These are phyloP conservation scores for Leccinum fuscescens DNA, from an alignment of 1,284 basidiomycete species.

Conservation along the genomic window DNA sequence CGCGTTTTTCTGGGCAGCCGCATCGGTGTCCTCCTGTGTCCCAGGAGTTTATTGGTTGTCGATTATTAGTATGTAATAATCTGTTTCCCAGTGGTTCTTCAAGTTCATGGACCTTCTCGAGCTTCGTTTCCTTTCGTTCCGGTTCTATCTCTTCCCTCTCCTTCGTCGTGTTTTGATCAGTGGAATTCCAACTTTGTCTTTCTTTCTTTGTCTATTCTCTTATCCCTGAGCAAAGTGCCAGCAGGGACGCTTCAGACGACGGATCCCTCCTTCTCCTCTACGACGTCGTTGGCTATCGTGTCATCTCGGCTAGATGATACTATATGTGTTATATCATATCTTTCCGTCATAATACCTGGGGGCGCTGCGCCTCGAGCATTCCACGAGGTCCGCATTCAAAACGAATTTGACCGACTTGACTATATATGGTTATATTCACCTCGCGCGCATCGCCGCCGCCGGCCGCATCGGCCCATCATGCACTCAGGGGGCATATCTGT, in stretches of 20 bases:
- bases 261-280: background rate
- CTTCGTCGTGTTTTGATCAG: background rate
- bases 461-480: background rate
- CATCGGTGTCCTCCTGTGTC: too few relatives aligned
- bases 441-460: background rate
- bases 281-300: background rate
- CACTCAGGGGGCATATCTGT: background rate
- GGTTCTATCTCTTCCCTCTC: background rate
- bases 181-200: background rate
- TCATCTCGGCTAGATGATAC: constrained; percentile 29
- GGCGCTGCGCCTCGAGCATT: constrained; percentile 18
- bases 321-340: background rate
- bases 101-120: background rate
- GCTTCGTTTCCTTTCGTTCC: background rate
- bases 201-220: background rate
- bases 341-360: background rate
- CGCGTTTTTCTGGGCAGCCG: background rate
- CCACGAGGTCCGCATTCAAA: constrained; percentile 24
- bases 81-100: background rate
- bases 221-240: background rate
- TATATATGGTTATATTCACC: constrained; percentile 25
- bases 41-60: background rate
- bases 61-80: background rate
- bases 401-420: background rate
- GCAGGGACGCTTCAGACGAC: background rate